Percentiles rank a stretch among this genome's conserved stretches.
phyloP scores from a whole-genome alignment of 2,329 filamentous ascomycete genomes.

The Rhexocercosporidium sp. region DNA sequence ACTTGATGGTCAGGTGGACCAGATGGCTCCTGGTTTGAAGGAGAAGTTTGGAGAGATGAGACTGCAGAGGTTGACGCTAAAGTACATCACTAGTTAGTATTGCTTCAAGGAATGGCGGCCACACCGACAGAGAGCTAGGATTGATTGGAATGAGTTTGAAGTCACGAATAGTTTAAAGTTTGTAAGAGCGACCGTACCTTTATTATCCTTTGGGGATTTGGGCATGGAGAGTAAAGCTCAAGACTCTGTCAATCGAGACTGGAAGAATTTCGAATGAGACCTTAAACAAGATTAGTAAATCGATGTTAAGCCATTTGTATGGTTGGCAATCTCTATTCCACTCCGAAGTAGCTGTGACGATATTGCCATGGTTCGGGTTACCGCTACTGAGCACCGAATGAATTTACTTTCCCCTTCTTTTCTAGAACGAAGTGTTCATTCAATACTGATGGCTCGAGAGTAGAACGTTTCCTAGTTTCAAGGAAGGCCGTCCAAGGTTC shows the following conservation, averaged over 20 bases:
- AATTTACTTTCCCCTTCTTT: no score
- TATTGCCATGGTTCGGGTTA: no score
- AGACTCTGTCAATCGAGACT: no score
- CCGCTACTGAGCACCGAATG: no score
- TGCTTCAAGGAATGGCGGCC: background rate
- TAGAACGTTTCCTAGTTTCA: no score
- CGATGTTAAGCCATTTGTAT: no score
- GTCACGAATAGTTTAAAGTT: background rate
- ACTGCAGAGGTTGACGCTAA: background rate
- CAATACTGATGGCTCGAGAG: no score
- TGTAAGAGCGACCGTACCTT: background rate
- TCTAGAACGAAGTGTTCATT: no score
- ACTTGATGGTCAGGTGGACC: background rate
- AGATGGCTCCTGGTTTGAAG: background rate
- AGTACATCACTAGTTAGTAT: background rate
- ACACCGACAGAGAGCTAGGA: background rate
- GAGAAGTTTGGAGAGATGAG: background rate
- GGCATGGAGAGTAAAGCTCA: background rate
- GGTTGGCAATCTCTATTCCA: no score
- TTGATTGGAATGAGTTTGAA: background rate
- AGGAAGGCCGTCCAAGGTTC: no score
- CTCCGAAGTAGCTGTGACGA: no score
- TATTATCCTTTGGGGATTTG: background rate
- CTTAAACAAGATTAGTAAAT: background rate
- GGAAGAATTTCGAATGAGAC: background rate